Conservation (phyloP, 1,139 yeast species). For the Fermentozyma sake region DNA sequence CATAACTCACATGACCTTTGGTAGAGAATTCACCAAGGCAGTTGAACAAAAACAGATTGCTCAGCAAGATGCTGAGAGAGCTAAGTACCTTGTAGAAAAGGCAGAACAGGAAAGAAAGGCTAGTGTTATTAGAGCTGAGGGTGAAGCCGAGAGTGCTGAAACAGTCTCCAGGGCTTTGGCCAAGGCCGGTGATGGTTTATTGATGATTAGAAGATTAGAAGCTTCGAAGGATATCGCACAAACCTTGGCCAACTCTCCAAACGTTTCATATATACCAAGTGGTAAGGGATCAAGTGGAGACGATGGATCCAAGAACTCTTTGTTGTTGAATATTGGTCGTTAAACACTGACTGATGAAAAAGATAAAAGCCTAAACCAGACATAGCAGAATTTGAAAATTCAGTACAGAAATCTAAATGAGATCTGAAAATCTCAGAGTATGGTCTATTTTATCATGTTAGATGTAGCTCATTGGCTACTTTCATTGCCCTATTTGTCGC, state of each 20-base stretch:
- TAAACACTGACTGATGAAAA: constrained; percentile 18
- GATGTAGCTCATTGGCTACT: too few species aligned
- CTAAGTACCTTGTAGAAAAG: constrained; percentile 87
- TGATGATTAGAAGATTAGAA: constrained; percentile 91
- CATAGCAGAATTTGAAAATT: constrained; percentile 22
- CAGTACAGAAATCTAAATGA: too few species aligned
- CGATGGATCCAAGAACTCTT: constrained; percentile 28
- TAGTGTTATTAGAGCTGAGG: constrained; percentile 93
- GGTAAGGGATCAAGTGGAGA: constrained; percentile 32
- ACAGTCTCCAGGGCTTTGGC: constrained; percentile 88
- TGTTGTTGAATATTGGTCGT: constrained; percentile 42
- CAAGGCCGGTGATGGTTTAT: constrained; percentile 94
- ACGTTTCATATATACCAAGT: constrained; percentile 87
- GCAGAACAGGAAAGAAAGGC: constrained; percentile 99
- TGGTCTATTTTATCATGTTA: too few species aligned
- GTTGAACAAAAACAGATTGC: constrained; percentile 99
- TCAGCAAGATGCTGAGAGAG: constrained; percentile 98
- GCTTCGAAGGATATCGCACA: constrained; percentile 94
- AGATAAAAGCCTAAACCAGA: constrained; percentile 44
- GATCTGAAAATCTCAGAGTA: too few species aligned
- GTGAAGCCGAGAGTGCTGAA: constrained; percentile 99
- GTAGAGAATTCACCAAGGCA: constrained; percentile 94
- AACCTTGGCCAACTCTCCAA: constrained; percentile 77
- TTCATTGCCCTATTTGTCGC: too few species aligned
- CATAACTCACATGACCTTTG: constrained; percentile 97